Base-by-base conservation (phyloP, 352 stramenopile species). In the Pythium scleroteichum region DNA sequence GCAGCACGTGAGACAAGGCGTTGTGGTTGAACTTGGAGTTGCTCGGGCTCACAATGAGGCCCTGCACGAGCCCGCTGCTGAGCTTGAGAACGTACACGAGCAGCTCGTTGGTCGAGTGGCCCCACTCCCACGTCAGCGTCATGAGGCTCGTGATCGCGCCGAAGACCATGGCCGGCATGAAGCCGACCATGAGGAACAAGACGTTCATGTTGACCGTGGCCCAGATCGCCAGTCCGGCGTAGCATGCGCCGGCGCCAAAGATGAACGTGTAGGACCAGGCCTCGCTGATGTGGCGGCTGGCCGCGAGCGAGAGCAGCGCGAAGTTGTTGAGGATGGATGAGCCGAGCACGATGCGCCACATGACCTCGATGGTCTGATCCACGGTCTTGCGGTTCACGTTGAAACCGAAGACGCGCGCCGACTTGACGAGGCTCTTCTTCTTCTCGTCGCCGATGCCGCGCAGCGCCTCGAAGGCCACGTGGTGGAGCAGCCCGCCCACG, bases 21-120 rank as follows among this genome's bases (percentile, higher is more conserved):
- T 95, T 95, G 77, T 95, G 86, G 81, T 95, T 95, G 68, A 95
- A 95, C 61, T 84, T 82, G 69, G 87, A 72, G 64, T 88, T 87
- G 74, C 75, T 89, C 24, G 86, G 86, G 49, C 79, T 86, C 68
- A 87, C 87, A 23, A 92, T 83, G 38, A 92, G 76, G 3, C 80
- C 84, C 71, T 95, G 86, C 56, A 94, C 80, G 62, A 94, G 74
- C 10, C 82, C 86, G 35, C 83, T 80, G 45, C 77, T 69, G 35
- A 95, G 76, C 66, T 94, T 95, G 52, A 94, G 47, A 26, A 81
- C 50, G 69, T 94, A 92, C 42, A 95, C 79, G 38, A 95, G 73
- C 51, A 95, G 69, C 64, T 95, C 86, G 59, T 90, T 89, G 59
- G 65, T 89, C 41, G 83, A 77, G 67, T 85, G 81, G 65, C 83